A percentile compares a stretch with the other conserved stretches of the same genome.
These are phyloP conservation scores for Botrytis fragariae DNA, from an alignment of 2,329 filamentous ascomycete species.

Conservation along the genomic window DNA sequence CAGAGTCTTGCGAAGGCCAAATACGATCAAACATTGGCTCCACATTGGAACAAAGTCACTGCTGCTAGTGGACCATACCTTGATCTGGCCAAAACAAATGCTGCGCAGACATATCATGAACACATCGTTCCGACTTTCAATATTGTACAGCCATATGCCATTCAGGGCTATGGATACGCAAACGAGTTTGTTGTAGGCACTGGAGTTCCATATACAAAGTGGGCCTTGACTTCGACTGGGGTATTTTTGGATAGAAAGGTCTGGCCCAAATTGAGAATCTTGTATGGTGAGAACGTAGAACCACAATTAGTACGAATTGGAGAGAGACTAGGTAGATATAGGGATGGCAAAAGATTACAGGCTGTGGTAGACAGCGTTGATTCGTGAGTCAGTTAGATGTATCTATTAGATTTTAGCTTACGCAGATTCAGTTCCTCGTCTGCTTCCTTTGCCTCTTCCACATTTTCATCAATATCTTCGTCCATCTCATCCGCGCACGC, in stretches of 20 bases:
- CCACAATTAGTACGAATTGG: constrained; percentile 92
- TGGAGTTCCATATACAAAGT: constrained; percentile 68
- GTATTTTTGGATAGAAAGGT: constrained; percentile 72
- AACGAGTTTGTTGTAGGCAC: constrained; percentile 67
- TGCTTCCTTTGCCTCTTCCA: constrained; percentile 34
- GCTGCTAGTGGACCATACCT: constrained; percentile 69
- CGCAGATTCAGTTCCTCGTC: constrained; percentile 31
- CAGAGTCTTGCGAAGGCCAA: constrained; percentile 59
- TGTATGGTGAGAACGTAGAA: constrained; percentile 91
- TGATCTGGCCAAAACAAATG: constrained; percentile 59
- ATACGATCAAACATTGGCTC: constrained; percentile 70
- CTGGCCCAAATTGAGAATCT: constrained; percentile 74
- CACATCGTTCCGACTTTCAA: constrained; percentile 74
- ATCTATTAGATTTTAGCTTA: constrained; percentile 23
- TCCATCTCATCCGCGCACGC: constrained; percentile 29
- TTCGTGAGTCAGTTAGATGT: constrained; percentile 38
- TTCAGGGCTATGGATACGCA: constrained; percentile 64
- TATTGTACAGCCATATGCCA: constrained; percentile 69
- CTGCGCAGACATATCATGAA: constrained; percentile 66
- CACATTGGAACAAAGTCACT: constrained; percentile 65
- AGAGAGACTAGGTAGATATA: constrained; percentile 77
- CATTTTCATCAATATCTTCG: constrained; percentile 33
- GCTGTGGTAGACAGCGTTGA: constrained; percentile 56
- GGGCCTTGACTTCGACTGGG: constrained; percentile 66
- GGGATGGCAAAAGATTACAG: constrained; percentile 60